These are phyloP conservation scores for Paramecium biaurelia DNA, from an alignment of 73 alveolate genomes.

Conservation along the genomic window DNA sequence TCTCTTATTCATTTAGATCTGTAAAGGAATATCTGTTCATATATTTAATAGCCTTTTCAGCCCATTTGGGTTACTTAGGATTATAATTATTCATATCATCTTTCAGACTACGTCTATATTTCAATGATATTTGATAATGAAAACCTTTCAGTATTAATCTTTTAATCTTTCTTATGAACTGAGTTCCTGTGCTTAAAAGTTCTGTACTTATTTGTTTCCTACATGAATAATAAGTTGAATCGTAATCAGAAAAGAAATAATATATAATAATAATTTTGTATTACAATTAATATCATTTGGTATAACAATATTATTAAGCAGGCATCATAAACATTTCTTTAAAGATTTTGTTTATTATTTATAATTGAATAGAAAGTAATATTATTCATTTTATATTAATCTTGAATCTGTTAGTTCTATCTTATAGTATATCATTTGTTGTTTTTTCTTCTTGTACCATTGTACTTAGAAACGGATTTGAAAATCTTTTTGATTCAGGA, in stretches of 20 bases:
- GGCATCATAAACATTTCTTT: not conserved
- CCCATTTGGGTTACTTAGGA: not conserved
- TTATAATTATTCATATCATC: not conserved
- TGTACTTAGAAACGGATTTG: not conserved
- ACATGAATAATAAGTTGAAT: not conserved
- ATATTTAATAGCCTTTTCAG: not conserved
- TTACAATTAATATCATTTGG: too few relatives aligned
- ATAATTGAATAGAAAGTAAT: not conserved
- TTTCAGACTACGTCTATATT: not conserved
- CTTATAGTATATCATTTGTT: not conserved
- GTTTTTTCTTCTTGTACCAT: not conserved
- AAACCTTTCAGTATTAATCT: not conserved
- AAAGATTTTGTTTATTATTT: not conserved
- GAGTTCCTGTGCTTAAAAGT: not conserved
- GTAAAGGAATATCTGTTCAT: not conserved
- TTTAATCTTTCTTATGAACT: not conserved
- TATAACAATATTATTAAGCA: not conserved
- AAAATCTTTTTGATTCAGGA: constrained; percentile 6
- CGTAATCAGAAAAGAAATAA: not conserved
- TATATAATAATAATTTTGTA: not conserved
- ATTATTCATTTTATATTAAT: not conserved
- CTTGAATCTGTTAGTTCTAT: not conserved
- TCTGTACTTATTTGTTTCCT: not conserved
- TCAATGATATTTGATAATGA: not conserved
- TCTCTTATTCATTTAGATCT: not conserved